Conservation (phyloP, 2,329 filamentous ascomycete species). For the Penicillium thymicola region DNA sequence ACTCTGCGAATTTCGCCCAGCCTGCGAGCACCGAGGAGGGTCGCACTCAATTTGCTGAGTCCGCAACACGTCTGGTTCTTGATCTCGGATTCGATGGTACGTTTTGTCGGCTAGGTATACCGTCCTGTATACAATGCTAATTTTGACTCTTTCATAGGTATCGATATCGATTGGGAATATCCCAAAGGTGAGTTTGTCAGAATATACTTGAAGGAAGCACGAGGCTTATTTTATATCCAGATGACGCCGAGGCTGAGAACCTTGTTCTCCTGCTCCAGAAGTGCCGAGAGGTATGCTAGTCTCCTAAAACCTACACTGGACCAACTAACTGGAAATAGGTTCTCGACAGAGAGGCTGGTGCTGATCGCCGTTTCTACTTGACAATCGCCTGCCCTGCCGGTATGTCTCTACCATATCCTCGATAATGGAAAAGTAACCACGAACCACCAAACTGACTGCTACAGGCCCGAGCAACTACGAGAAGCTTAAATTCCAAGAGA, state of each 20-base stretch:
- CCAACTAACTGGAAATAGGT: constrained; percentile 23
- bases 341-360: constrained; percentile 39
- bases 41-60: constrained; percentile 64
- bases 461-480: constrained; percentile 46
- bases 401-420: constrained; percentile 39
- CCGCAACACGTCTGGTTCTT: constrained; percentile 71
- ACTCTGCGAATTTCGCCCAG: constrained; percentile 70
- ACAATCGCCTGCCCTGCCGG: constrained; percentile 51
- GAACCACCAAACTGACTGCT: constrained; percentile 44
- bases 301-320: not conserved
- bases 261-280: constrained; percentile 44
- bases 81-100: constrained; percentile 67
- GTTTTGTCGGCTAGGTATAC: not conserved
- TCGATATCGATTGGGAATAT: constrained; percentile 51
- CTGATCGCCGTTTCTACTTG: constrained; percentile 46
- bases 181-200: constrained; percentile 33
- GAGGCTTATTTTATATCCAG: constrained; percentile 22
- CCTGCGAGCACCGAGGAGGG: constrained; percentile 63
- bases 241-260: constrained; percentile 43
- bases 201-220: not conserved
- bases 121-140: not conserved
- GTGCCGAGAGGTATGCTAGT: constrained; percentile 36
- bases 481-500: constrained; percentile 43
- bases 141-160: constrained; percentile 21
- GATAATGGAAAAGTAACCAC: constrained; percentile 40